phyloP scores from a whole-genome alignment of 1,139 yeast genomes.

The Casaregolazyma lundiana region DNA sequence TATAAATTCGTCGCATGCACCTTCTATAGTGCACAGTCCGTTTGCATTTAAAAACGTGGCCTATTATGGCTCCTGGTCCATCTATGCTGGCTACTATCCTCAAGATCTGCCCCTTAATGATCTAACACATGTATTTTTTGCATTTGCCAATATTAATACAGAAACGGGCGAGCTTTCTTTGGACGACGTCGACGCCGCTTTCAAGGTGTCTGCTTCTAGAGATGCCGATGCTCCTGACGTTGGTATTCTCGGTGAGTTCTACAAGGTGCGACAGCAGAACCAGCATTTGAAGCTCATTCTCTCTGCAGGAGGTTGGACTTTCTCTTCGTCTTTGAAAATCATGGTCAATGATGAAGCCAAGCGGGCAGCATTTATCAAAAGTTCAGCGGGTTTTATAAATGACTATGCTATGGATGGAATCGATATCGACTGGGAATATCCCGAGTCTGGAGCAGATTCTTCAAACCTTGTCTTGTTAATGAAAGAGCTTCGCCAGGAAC shows the following conservation, averaged over 20 bases:
- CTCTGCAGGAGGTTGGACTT: slow-evolving; percentile 90
- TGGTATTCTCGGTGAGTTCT: slow-evolving; percentile 58
- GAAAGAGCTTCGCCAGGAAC: slow-evolving; percentile 37
- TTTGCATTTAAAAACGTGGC: slow-evolving; percentile 22
- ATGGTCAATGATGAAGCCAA: slow-evolving; percentile 40
- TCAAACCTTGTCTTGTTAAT: slow-evolving; percentile 44
- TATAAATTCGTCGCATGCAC: too few species aligned
- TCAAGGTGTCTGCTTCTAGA: slow-evolving; percentile 27
- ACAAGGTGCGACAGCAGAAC: slow-evolving; percentile 44
- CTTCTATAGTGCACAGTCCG: too few species aligned
- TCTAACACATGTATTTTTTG: slow-evolving; percentile 69
- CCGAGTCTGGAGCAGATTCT: slow-evolving; percentile 48
- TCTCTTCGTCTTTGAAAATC: slow-evolving; percentile 47
- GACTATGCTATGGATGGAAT: slow-evolving; percentile 78
- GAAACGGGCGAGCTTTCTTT: slow-evolving; percentile 49
- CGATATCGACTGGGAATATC: slow-evolving; percentile 95
- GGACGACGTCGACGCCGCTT: slow-evolving; percentile 68
- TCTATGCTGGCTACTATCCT: slow-evolving; percentile 62
- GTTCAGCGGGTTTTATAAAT: slow-evolving; percentile 46
- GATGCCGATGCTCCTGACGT: slow-evolving; percentile 16
- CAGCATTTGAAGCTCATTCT: slow-evolving; percentile 56
- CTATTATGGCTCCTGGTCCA: slow-evolving; percentile 56
- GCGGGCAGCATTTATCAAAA: slow-evolving; percentile 45
- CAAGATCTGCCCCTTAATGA: slow-evolving; percentile 54
- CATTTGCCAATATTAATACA: slow-evolving; percentile 61